These are phyloP conservation scores for Sesbania bispinosa DNA, from an alignment of 306 rosid species.

Conservation along the genomic window DNA sequence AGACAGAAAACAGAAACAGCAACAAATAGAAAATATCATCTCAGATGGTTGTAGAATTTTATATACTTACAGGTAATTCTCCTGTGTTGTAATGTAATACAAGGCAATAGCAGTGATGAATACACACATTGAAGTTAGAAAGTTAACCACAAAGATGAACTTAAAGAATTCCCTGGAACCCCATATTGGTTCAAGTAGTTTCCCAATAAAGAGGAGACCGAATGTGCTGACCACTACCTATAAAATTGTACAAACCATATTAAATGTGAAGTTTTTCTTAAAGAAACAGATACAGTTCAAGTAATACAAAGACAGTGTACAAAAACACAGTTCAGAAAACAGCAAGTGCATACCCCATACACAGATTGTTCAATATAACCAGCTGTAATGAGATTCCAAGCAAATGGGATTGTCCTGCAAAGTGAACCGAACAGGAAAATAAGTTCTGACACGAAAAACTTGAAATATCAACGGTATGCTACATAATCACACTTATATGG, in stretches of 20 bases:
- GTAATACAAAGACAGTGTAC: neutral
- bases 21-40: constrained; percentile 13
- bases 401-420: constrained; percentile 91
- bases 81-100: constrained; percentile 71
- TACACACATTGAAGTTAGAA: constrained; percentile 67
- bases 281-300: neutral
- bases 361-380: constrained; percentile 81
- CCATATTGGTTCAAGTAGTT: constrained; percentile 95
- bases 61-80: constrained; percentile 77
- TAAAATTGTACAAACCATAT: constrained; percentile 22
- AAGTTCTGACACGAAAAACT: neutral
- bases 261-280: neutral
- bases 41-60: neutral
- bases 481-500: too few species aligned
- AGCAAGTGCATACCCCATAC: constrained; percentile 58
- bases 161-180: constrained; percentile 88
- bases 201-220: constrained; percentile 82
- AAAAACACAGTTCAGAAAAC: neutral
- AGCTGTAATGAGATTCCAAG: constrained; percentile 83
- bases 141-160: constrained; percentile 83
- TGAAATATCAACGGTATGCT: too few species aligned
- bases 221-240: constrained; percentile 62
- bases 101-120: constrained; percentile 84
- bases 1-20: neutral
- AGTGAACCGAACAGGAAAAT: constrained; percentile 5